Evolutionary conservation across 2,329 filamentous ascomycete genomes (phyloP), one percentile per base, ranked within the genome.

Genomic region (Monosporascus cannonballus): DNA sequence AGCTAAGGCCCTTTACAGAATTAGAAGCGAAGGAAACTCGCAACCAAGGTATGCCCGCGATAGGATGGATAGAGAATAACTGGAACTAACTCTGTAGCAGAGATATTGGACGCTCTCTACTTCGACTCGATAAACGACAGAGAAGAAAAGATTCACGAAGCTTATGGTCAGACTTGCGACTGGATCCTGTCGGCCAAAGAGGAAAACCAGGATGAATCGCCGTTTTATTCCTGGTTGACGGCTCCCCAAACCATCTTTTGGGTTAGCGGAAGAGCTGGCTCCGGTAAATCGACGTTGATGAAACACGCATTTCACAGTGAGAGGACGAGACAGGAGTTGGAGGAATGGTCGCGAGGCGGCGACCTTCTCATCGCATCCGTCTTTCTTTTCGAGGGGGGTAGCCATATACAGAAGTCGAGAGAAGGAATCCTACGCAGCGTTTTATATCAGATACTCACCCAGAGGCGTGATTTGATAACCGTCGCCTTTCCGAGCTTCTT

Each of bases 231-330:
- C n/a, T 69, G 67, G 67, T 60, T 69, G 2, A 50, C 54, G 20
- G 46, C 25, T 0, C 60, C 55, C 2, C 22, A 53, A 20, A 54
- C 55, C 2, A 41, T 67, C 1, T 70, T 65, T 47, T 74, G 71
- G 68, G 68, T 76, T 17, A 67, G 66, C 24, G 75, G 75, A 1
- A 77, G 74, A 47, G 68, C 74, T 0, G 74, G 74, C 18, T 72
- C 72, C 14, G 75, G 74, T 6, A 77, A 77, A 51, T 76, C 74
- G 0, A 76, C 73, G 0, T 53, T 77, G n/a, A 74, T 77, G 70
- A 76, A 74, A 51, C 70, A 70, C 49, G 61, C 75, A 3, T 64
- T 53, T 47, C 58, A 67, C 27, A 59, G 69, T 24, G n/a, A 56
- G 2, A 54, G 54, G 1, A 67, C 69, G 3, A 53, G 45, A 7